Evolutionary conservation across 2,329 filamentous ascomycete genomes (phyloP).

Genomic region (Xylariales sp.): DNA sequence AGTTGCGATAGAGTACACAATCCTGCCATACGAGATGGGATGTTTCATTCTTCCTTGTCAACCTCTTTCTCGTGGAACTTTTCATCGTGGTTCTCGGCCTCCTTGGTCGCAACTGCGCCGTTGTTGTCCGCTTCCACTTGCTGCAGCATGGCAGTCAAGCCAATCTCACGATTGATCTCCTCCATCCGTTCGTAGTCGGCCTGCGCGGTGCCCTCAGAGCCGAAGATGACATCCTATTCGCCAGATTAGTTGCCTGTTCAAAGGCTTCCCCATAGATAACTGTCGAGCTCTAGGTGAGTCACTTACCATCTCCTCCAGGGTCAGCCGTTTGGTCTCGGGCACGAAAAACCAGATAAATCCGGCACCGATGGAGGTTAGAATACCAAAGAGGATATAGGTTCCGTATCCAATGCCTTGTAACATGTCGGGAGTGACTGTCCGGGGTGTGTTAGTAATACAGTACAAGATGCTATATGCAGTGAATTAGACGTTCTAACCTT

Average conservation of each 20-base stretch:
- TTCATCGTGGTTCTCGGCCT: no score
- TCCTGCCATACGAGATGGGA: no score
- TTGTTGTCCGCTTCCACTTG: no score
- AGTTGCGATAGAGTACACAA: no score
- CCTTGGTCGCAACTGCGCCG: no score
- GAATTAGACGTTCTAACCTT: no score
- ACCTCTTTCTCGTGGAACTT: no score
- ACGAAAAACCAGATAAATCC: constrained; percentile 60
- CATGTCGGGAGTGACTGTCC: constrained; percentile 62
- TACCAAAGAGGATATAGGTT: constrained; percentile 67
- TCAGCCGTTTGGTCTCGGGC: constrained; percentile 60
- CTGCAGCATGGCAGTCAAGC: constrained; percentile 44
- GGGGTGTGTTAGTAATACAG: no score
- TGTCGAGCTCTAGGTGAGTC: not conserved
- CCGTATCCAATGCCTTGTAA: constrained; percentile 61
- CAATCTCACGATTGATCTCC: constrained; percentile 69
- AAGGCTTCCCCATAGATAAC: no score
- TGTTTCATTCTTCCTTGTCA: no score
- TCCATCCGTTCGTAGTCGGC: constrained; percentile 67
- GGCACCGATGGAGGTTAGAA: constrained; percentile 59
- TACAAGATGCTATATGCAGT: no score
- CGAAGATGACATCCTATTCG: constrained; percentile 65
- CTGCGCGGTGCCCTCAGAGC: constrained; percentile 60
- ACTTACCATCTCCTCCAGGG: constrained; percentile 59
- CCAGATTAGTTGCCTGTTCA: no score